Percentiles rank a stretch among this genome's conserved stretches.
Evolutionary conservation across 2,329 filamentous ascomycete genomes (phyloP).

Genomic region (Hymenoscyphus fraxineus): DNA sequence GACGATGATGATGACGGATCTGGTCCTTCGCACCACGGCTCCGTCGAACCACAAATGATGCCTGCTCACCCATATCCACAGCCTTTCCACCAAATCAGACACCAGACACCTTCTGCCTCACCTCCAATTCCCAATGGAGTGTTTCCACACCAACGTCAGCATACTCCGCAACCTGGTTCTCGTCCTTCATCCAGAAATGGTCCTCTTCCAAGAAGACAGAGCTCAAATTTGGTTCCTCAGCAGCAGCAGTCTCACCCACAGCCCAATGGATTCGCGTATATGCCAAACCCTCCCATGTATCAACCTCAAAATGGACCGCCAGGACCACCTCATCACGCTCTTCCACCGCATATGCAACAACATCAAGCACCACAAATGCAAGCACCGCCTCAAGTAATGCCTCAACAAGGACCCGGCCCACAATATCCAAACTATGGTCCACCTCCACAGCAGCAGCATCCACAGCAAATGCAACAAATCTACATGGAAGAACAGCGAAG

Average conservation of each 20-base stretch:
- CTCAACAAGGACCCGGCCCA: constrained; percentile 37
- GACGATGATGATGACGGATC: constrained; percentile 77
- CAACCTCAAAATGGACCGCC: constrained; percentile 52
- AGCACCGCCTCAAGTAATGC: constrained; percentile 27
- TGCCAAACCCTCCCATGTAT: constrained; percentile 83
- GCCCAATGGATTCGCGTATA: constrained; percentile 74
- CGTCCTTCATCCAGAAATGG: constrained; percentile 78
- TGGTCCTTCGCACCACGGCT: constrained; percentile 48
- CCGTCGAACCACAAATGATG: constrained; percentile 55
- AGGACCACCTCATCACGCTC: constrained; percentile 28
- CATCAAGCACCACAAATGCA: constrained; percentile 32
- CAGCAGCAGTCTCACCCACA: constrained; percentile 62
- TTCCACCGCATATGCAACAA: constrained; percentile 40
- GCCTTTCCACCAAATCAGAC: constrained; percentile 74
- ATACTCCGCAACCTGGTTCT: constrained; percentile 73
- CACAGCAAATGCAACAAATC: constrained; percentile 55
- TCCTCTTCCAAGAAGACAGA: constrained; percentile 71
- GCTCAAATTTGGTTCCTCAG: constrained; percentile 67
- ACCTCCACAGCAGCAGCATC: constrained; percentile 32
- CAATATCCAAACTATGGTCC: constrained; percentile 42
- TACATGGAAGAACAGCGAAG: constrained; percentile 75
- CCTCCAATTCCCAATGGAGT: constrained; percentile 69
- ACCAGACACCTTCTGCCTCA: constrained; percentile 79
- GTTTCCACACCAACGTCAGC: constrained; percentile 53
- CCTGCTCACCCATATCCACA: constrained; percentile 65